Evolutionary conservation across 208 protist genomes (phyloP).

Genomic region (Kentomonas sorsogonicus): DNA sequence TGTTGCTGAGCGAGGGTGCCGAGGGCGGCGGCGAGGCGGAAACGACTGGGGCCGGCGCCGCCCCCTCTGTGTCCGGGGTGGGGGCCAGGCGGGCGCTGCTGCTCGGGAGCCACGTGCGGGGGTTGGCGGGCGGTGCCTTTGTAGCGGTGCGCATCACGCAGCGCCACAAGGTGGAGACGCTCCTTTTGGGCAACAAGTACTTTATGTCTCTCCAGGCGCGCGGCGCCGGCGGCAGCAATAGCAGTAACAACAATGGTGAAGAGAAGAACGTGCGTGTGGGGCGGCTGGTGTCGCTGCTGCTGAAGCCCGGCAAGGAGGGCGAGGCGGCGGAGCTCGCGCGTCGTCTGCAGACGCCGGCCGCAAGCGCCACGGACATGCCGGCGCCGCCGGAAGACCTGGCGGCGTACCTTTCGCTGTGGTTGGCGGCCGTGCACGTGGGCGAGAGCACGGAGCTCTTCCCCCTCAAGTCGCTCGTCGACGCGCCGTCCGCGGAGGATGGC

Average conservation of each 20-base stretch:
- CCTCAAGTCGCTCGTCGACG: conserved; percentile 42
- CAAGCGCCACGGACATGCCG: background rate
- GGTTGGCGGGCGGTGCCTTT: conserved; percentile 33
- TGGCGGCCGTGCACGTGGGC: conserved; percentile 62
- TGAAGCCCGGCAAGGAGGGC: conserved; percentile 20
- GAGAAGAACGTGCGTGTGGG: conserved; percentile 44
- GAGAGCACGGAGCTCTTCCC: conserved; percentile 50
- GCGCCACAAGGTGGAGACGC: conserved; percentile 27
- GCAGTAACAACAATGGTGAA: conserved; percentile 5
- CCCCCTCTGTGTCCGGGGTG: no score
- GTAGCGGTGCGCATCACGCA: conserved; percentile 57
- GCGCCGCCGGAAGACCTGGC: conserved; percentile 9
- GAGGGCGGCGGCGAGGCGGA: background rate
- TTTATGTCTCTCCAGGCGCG: conserved; percentile 27
- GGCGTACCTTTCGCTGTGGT: conserved; percentile 43
- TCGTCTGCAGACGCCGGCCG: background rate
- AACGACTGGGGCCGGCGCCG: background rate
- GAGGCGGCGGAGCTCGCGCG: background rate
- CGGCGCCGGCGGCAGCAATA: no score
- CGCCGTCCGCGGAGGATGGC: conserved; percentile 28
- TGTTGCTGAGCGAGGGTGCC: conserved; percentile 11
- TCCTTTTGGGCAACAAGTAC: conserved; percentile 51
- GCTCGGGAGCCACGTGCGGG: conserved; percentile 39
- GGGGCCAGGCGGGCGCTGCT: conserved; percentile 29
- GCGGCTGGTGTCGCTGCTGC: conserved; percentile 46